Evolutionary conservation across 768 basidiomycete species (phyloP), one percentile per base, ranked within the genome.

Genomic region (Lactifluus subvellereus): DNA sequence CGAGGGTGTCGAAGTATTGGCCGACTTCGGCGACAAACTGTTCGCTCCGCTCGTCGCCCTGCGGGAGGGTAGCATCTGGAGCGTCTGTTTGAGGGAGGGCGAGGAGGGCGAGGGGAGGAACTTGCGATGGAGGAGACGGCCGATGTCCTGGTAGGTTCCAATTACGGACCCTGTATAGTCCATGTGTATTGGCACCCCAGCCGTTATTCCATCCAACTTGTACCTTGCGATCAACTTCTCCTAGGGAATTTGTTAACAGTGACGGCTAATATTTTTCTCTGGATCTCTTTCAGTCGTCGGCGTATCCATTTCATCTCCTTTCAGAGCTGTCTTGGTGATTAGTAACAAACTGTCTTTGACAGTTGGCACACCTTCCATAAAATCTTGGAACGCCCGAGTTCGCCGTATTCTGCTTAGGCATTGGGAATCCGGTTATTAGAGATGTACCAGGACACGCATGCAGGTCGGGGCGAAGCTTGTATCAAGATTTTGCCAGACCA

Each of bases 1-100:
- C 86, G 9, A 92, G 78, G 32, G 87, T 84, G 68, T 91, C 86
- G 70, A 91, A 93, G 73, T 91, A 92, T 71, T 91, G 88, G 77
- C 86, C 87, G 56, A 88, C 88, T 76, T 91, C 88, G 47, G 87
- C 78, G 45, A 91, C 90, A 67, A 93, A 91, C 69, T 90, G 87
- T 70, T 92, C 89, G 14, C 88, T 90, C 40, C 90, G 80, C 73
- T 93, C 90, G 63, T 87, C 90, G 45, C 89, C 90, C 69, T 88
- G 86, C 3, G 89, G 89, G 8, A 91, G 79, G 59, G 75, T 78
- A 57, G 88, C 86, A 7, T 83, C 83, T 3, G 84, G 80, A 0
- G 73, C 79, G 70, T 92, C 90, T 4, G 89, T 90, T 73, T 91
- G 90, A 1, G 90, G 90, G n/a, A 93, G 77, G 1, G 90, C 87